Conservation (phyloP, 2,329 filamentous ascomycete genomes). For the Calonectria ilicicola region DNA sequence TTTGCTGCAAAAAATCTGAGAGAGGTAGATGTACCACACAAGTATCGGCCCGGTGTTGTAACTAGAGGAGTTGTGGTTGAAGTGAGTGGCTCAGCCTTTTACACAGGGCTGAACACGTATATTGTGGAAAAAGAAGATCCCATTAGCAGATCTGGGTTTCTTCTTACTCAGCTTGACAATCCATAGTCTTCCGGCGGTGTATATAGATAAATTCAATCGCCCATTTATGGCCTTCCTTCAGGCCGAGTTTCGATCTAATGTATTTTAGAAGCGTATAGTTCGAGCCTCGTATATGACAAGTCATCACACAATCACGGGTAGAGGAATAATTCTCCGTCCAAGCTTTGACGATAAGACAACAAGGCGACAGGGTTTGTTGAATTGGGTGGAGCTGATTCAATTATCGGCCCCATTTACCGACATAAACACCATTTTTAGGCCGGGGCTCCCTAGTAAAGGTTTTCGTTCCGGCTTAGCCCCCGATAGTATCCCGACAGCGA, state of each 20-base stretch:
- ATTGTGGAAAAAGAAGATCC: constrained; percentile 5
- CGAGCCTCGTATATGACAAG: no score
- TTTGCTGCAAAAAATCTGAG: background rate
- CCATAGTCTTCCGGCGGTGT: background rate
- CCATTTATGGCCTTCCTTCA: background rate
- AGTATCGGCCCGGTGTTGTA: background rate
- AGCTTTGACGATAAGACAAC: background rate
- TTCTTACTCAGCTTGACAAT: background rate
- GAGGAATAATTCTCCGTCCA: background rate
- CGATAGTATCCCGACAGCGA: background rate
- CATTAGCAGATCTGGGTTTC: background rate
- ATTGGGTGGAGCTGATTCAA: background rate
- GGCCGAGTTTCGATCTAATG: no score
- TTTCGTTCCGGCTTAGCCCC: background rate
- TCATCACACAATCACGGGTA: no score
- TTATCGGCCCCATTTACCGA: background rate
- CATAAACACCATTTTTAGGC: background rate
- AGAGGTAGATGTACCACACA: background rate
- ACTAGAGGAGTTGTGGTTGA: background rate
- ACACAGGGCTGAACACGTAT: background rate
- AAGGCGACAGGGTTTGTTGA: background rate
- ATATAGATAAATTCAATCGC: background rate
- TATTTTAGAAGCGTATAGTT: background rate
- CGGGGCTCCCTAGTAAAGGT: background rate
- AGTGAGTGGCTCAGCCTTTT: background rate